These are phyloP conservation scores for Teratosphaeria pseudoeucalypti DNA, from an alignment of 2,329 filamentous ascomycete genomes.

Conservation along the genomic window DNA sequence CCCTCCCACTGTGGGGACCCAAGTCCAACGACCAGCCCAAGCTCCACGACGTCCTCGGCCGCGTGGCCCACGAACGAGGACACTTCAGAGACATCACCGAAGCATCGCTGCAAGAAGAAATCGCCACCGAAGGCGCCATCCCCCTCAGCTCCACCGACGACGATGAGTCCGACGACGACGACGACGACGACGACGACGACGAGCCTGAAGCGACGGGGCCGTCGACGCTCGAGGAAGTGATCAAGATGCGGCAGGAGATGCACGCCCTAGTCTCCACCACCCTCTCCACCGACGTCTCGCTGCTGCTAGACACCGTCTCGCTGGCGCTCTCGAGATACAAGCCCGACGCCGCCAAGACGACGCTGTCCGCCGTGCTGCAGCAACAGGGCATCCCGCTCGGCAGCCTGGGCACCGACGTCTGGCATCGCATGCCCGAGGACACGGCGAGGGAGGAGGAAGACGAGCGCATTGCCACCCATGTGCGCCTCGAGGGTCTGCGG, in stretches of 20 bases:
- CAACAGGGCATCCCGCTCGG: slow-evolving; percentile 58
- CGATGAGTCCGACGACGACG: slow-evolving; percentile 22
- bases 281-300: slow-evolving; percentile 49
- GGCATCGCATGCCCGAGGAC: slow-evolving; percentile 48
- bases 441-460: slow-evolving; percentile 30
- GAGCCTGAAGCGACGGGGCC: slow-evolving; percentile 13
- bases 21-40: slow-evolving; percentile 46
- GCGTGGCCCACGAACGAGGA: slow-evolving; percentile 67
- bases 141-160: slow-evolving; percentile 37
- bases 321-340: slow-evolving; percentile 62
- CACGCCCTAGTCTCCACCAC: slow-evolving; percentile 24
- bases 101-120: slow-evolving; percentile 58
- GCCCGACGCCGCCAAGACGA: slow-evolving; percentile 53
- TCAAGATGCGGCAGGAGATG: slow-evolving; percentile 32
- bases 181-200: slow-evolving; percentile 20
- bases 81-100: slow-evolving; percentile 76
- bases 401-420: slow-evolving; percentile 58
- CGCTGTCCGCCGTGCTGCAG: slow-evolving; percentile 61
- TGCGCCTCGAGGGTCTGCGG: slow-evolving; percentile 68
- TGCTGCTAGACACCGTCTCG: slow-evolving; percentile 73
- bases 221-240: slow-evolving; percentile 28
- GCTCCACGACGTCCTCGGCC: slow-evolving; percentile 65
- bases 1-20: slow-evolving; percentile 54
- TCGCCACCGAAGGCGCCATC: slow-evolving; percentile 38
- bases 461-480: slow-evolving; percentile 51